phyloP scores from a whole-genome alignment of 2,329 filamentous ascomycete genomes.

The Purpureocillium takamizusanense region DNA sequence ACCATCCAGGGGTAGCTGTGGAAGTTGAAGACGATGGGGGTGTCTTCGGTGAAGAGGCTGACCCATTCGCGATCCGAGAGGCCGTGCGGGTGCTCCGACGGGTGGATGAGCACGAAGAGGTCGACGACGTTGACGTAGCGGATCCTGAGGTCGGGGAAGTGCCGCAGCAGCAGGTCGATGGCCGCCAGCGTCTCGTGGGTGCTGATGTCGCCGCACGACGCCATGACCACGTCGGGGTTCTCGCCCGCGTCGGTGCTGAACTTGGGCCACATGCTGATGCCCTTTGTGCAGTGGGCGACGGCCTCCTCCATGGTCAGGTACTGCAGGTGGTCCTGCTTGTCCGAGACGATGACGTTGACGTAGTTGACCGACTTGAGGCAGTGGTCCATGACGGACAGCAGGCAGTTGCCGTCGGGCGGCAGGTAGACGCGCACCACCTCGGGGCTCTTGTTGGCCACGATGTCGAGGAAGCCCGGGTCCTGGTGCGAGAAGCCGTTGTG shows the following conservation, averaged over 20 bases:
- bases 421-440: slow-evolving; percentile 76
- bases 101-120: slow-evolving; percentile 68
- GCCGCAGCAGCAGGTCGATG: slow-evolving; percentile 61
- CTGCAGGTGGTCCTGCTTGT: slow-evolving; percentile 73
- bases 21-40: slow-evolving; percentile 75
- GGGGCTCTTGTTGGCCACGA: slow-evolving; percentile 71
- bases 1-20: slow-evolving; percentile 77
- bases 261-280: slow-evolving; percentile 69
- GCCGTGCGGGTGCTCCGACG: slow-evolving; percentile 64
- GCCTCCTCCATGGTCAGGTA: slow-evolving; percentile 67
- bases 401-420: slow-evolving; percentile 69
- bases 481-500: slow-evolving; percentile 81
- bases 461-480: slow-evolving; percentile 71
- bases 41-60: slow-evolving; percentile 62
- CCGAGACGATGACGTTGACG: slow-evolving; percentile 71
- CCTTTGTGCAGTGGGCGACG: slow-evolving; percentile 68
- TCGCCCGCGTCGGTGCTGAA: slow-evolving; percentile 60
- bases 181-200: slow-evolving; percentile 69
- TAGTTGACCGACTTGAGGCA: slow-evolving; percentile 67
- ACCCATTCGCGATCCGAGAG: slow-evolving; percentile 57
- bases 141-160: slow-evolving; percentile 65
- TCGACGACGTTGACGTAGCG: slow-evolving; percentile 76
- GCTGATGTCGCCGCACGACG: slow-evolving; percentile 64
- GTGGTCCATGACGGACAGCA: slow-evolving; percentile 67
- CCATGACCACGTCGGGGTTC: slow-evolving; percentile 70